phyloP scores from a whole-genome alignment of 495 filamentous ascomycete species.

The Aspergillus nanangensis region DNA sequence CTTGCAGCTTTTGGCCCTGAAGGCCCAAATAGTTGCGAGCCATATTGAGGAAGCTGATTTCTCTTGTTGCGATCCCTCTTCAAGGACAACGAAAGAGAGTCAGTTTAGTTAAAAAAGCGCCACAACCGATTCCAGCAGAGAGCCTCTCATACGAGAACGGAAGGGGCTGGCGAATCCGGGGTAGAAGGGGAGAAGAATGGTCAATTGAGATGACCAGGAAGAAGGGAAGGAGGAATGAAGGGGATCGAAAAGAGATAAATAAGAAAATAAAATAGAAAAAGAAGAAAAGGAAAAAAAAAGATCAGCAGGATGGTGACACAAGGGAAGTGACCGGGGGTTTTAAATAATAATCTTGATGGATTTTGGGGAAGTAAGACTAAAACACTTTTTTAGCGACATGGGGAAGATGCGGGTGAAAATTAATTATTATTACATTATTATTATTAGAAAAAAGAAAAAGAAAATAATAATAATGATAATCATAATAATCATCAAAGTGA shows the following conservation, averaged over 20 bases:
- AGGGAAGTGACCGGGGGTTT: constrained; percentile 3
- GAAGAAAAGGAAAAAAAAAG: constrained; percentile 1
- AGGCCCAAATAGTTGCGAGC: constrained; percentile 56
- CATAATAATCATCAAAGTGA: neutral
- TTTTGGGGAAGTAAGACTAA: no score
- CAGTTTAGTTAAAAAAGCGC: no score
- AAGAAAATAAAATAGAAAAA: neutral
- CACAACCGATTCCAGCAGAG: no score
- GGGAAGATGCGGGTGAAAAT: neutral
- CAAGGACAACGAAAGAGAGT: no score
- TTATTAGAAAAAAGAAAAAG: constrained; percentile 2
- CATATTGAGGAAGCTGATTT: constrained; percentile 16
- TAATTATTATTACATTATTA: neutral
- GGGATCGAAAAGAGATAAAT: neutral
- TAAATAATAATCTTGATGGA: neutral
- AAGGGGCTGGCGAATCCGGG: neutral
- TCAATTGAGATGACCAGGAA: constrained; percentile 1
- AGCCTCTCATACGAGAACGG: neutral
- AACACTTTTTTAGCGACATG: neutral
- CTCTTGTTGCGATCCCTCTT: no score
- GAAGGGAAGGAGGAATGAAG: neutral
- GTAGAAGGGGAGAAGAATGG: neutral
- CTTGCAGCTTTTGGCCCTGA: constrained; percentile 58
- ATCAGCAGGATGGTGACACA: constrained; percentile 12
- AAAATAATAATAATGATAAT: neutral